Evolutionary conservation across 805 yeast species (phyloP).

Genomic region (Monosporozyma yasuniensis): DNA sequence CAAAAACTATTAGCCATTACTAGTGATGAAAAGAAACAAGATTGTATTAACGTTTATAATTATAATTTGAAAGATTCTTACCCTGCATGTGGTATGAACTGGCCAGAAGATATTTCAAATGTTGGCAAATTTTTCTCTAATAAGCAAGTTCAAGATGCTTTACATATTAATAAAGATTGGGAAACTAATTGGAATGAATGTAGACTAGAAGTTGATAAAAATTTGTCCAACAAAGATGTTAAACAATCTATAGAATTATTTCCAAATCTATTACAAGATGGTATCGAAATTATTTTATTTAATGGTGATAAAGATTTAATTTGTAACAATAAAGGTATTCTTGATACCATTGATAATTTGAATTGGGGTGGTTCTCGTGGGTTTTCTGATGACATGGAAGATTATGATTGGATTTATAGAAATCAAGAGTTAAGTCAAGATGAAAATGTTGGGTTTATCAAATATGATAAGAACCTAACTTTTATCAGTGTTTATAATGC

Average conservation of each 20-base stretch:
- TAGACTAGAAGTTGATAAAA: constrained; percentile 44
- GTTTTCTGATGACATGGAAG: constrained; percentile 19
- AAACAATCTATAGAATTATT: constrained; percentile 55
- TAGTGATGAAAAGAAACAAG: constrained; percentile 26
- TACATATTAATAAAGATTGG: constrained; percentile 39
- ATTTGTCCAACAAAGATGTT: constrained; percentile 44
- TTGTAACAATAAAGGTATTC: constrained; percentile 75
- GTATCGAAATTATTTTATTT: constrained; percentile 59
- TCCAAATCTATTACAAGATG: constrained; percentile 51
- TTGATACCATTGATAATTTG: constrained; percentile 51
- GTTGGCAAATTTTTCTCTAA: constrained; percentile 47
- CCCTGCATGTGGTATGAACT: constrained; percentile 85
- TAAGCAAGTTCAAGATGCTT: constrained; percentile 39
- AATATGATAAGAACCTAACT: constrained; percentile 63
- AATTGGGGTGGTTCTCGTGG: constrained; percentile 52
- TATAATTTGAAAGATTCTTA: constrained; percentile 57
- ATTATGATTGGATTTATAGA: constrained; percentile 36
- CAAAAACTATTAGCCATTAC: constrained; percentile 21
- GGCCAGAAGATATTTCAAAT: constrained; percentile 65
- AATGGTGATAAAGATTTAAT: constrained; percentile 85
- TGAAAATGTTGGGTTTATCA: constrained; percentile 35
- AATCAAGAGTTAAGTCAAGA: constrained; percentile 18
- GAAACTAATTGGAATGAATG: constrained; percentile 67
- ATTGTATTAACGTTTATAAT: constrained; percentile 81
- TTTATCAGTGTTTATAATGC: constrained; percentile 65